These are phyloP conservation scores for Magnaporthiopsis rhizophila DNA, from an alignment of 2,329 filamentous ascomycete genomes.

Conservation along the genomic window DNA sequence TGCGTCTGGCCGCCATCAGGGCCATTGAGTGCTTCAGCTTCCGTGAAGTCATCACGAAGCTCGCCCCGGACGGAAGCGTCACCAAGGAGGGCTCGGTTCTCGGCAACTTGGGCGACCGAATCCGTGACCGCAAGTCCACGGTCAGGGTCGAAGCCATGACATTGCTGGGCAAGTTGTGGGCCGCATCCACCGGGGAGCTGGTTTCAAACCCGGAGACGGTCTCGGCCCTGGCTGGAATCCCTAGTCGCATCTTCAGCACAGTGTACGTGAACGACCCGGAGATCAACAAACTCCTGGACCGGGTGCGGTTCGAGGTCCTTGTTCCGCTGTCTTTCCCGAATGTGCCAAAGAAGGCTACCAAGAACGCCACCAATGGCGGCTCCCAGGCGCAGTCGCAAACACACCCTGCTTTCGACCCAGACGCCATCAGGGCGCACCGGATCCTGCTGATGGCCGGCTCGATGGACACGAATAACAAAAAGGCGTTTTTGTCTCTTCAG, in stretches of 20 bases:
- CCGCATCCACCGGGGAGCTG: conserved; percentile 83
- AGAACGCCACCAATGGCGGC: conserved; percentile 52
- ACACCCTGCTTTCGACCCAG: conserved; percentile 44
- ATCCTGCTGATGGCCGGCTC: conserved; percentile 75
- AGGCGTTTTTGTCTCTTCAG: conserved; percentile 83
- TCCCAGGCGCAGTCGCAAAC: conserved; percentile 40
- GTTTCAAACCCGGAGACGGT: conserved; percentile 73
- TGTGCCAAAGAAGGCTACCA: conserved; percentile 48
- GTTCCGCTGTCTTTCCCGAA: conserved; percentile 84
- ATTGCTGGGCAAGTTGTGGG: conserved; percentile 80
- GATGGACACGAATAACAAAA: conserved; percentile 69
- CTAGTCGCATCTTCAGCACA: conserved; percentile 75
- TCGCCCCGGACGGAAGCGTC: conserved; percentile 69
- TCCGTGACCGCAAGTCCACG: conserved; percentile 73
- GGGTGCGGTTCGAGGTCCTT: conserved; percentile 77
- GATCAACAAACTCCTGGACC: conserved; percentile 75
- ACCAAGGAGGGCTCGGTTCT: conserved; percentile 71
- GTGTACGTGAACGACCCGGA: conserved; percentile 87
- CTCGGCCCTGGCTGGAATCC: conserved; percentile 70
- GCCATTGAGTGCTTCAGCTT: conserved; percentile 76
- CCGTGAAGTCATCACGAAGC: conserved; percentile 70
- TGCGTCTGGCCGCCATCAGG: conserved; percentile 81
- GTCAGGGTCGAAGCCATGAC: conserved; percentile 85
- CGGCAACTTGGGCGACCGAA: conserved; percentile 74
- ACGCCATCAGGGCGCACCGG: conserved; percentile 74